phyloP scores from a whole-genome alignment of 78 protist species.

The Anaeramoeba flamelloides region DNA sequence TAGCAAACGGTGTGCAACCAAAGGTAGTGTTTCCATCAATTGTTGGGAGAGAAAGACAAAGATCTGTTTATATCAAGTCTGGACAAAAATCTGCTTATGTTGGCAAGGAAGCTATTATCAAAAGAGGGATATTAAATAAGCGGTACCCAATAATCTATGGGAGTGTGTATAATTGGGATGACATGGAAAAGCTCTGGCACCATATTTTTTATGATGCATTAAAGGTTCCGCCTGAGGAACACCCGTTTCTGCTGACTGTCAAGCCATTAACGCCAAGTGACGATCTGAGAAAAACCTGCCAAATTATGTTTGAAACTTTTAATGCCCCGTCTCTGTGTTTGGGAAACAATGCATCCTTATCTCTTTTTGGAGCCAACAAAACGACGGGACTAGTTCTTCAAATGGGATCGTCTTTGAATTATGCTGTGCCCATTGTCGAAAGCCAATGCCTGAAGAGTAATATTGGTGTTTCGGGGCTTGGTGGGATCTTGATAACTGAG shows the following conservation, averaged over 20 bases:
- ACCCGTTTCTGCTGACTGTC: not conserved
- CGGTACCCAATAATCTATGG: not conserved
- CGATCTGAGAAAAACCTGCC: not conserved
- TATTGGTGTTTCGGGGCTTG: too few relatives aligned
- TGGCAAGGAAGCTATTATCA: not conserved
- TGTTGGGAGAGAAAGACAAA: not conserved
- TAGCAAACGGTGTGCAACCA: not conserved
- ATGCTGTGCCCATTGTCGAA: not conserved
- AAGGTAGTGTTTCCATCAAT: not conserved
- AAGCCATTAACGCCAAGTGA: not conserved
- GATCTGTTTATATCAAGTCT: not conserved
- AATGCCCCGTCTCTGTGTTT: not conserved
- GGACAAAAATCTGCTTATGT: not conserved
- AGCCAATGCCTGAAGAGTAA: too few relatives aligned
- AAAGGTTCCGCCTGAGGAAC: not conserved
- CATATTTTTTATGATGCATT: not conserved
- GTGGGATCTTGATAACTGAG: too few relatives aligned
- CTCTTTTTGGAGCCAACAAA: not conserved
- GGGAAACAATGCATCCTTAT: not conserved
- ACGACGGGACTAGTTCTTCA: not conserved
- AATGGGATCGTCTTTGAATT: not conserved
- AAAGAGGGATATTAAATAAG: not conserved
- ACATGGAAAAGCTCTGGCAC: not conserved
- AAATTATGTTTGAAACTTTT: not conserved
- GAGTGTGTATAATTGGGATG: not conserved